Conservation (phyloP, 2,329 filamentous ascomycete genomes). For the Venturia asperata region DNA sequence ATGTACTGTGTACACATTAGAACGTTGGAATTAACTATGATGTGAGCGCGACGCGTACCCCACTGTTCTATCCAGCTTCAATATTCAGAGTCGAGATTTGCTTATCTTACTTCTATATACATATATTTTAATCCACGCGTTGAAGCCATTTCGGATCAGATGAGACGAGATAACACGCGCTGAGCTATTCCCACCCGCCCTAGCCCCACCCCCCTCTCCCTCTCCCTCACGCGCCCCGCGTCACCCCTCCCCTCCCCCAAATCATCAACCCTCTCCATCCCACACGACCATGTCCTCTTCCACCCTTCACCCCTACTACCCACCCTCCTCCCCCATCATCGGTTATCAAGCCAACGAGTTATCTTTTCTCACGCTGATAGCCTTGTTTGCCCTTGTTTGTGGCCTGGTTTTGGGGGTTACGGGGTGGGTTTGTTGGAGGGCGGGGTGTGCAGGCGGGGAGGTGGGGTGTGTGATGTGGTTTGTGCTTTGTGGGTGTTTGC, state of each 20-base stretch:
- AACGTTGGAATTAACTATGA: no score
- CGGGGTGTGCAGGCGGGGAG: conserved; percentile 47
- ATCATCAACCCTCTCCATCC: no score
- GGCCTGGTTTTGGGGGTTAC: conserved; percentile 51
- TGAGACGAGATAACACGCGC: no score
- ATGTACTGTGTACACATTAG: no score
- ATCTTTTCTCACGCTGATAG: conserved; percentile 52
- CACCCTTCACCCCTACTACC: conserved; percentile 61
- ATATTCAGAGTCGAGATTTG: no score
- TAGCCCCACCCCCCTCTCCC: not conserved
- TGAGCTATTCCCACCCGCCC: not conserved
- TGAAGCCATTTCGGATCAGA: no score
- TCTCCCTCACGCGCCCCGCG: not conserved
- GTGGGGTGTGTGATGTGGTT: conserved; percentile 65
- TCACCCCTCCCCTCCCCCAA: not conserved
- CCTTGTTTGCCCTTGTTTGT: conserved; percentile 52
- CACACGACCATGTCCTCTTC: not conserved
- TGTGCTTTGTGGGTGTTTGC: conserved; percentile 52
- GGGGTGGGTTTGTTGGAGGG: conserved; percentile 45
- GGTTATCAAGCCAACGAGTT: conserved; percentile 61
- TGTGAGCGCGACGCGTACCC: no score
- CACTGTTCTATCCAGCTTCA: no score
- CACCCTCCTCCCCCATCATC: conserved; percentile 53
- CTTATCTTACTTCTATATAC: no score
- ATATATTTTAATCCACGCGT: no score